A percentile compares a stretch with the other conserved stretches of the same genome.
Evolutionary conservation across 176 grass and related monocot genomes (phyloP).

Genomic region (Canna indica): DNA sequence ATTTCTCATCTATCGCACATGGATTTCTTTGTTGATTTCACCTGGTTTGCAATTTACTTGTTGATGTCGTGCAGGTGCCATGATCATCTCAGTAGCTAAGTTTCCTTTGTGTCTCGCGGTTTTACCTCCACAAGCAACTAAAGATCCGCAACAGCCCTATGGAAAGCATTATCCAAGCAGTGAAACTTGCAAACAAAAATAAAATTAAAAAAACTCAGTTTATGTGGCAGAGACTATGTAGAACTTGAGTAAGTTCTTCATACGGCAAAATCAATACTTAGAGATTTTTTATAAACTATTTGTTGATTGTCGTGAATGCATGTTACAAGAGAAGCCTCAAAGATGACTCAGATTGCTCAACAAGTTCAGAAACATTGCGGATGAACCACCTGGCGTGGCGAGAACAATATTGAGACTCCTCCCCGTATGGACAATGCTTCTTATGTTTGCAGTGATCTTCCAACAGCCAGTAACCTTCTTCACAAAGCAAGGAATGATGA

Average conservation of each 20-base stretch:
- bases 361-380: neutral
- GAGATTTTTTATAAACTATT: too few species aligned
- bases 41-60: too few species aligned
- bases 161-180: slow-evolving; percentile 26
- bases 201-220: slow-evolving; percentile 11
- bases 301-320: slow-evolving; percentile 15
- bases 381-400: slow-evolving; percentile 32
- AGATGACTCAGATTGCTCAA: slow-evolving; percentile 2
- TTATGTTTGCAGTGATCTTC: slow-evolving; percentile 87
- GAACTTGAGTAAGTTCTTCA: slow-evolving; percentile 54
- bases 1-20: too few species aligned
- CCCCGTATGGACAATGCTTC: slow-evolving; percentile 62
- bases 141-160: neutral
- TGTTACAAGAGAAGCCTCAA: slow-evolving; percentile 54
- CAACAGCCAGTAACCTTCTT: slow-evolving; percentile 91
- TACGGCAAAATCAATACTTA: too few species aligned
- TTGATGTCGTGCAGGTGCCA: too few species aligned
- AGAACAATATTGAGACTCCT: slow-evolving; percentile 49
- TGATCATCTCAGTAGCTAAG: slow-evolving; percentile 52
- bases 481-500: slow-evolving; percentile 81
- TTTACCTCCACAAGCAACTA: slow-evolving; percentile 42
- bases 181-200: slow-evolving; percentile 29
- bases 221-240: slow-evolving; percentile 22
- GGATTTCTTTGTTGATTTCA: too few species aligned
- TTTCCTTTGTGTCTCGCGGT: slow-evolving; percentile 41